These are phyloP conservation scores for Lobosporangium transversale DNA, from an alignment of 192 early-diverging fungal genomes.

Conservation along the genomic window DNA sequence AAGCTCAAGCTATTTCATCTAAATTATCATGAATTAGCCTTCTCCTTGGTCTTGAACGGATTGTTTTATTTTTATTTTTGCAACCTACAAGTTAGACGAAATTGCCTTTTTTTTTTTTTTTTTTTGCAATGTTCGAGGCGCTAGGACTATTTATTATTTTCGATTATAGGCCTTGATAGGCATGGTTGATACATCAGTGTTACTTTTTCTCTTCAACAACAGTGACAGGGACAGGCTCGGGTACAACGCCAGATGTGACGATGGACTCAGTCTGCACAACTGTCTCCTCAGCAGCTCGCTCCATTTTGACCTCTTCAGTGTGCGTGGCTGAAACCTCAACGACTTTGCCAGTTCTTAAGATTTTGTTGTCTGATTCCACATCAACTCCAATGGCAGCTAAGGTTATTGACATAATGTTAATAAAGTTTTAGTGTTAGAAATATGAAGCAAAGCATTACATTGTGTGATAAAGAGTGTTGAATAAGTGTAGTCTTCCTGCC, in stretches of 20 bases:
- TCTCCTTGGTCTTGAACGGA: too few relatives aligned
- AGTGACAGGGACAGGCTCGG: slow-evolving; percentile 1
- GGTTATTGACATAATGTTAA: too few relatives aligned
- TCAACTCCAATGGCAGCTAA: slow-evolving; percentile 16
- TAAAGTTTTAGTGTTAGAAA: too few relatives aligned
- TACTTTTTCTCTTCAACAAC: slow-evolving; percentile 10
- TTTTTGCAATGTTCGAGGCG: neutral
- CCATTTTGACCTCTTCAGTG: neutral
- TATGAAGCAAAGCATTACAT: too few relatives aligned
- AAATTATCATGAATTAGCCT: too few relatives aligned
- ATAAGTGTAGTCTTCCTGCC: too few relatives aligned
- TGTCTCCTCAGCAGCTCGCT: slow-evolving; percentile 16
- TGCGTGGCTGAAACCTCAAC: slow-evolving; percentile 5
- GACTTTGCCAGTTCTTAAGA: slow-evolving; percentile 43
- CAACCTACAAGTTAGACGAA: too few relatives aligned
- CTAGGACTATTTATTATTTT: neutral
- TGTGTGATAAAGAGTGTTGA: too few relatives aligned
- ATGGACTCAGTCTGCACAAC: slow-evolving; percentile 6
- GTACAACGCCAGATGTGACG: neutral
- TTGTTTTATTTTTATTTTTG: too few relatives aligned
- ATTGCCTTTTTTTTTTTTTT: neutral
- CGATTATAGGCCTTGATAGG: neutral
- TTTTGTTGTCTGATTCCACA: slow-evolving; percentile 29
- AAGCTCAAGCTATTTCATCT: too few relatives aligned
- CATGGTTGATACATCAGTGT: neutral